phyloP scores from a whole-genome alignment of 768 basidiomycete species.

The Trametes cubensis region DNA sequence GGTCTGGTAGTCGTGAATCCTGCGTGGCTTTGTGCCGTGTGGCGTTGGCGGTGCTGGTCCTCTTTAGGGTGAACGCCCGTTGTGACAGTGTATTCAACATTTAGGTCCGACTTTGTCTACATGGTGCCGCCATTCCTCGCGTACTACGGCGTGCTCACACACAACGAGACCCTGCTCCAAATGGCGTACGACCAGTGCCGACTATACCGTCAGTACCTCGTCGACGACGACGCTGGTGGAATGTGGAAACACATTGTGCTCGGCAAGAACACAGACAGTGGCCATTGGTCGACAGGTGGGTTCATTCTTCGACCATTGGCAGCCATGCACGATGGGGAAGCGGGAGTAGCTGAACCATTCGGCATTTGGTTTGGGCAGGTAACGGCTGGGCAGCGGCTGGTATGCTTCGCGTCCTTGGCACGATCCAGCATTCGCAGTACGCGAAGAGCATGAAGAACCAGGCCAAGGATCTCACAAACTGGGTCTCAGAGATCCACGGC shows the following conservation, averaged over 20 bases:
- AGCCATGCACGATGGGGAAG: neutral
- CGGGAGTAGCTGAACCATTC: neutral
- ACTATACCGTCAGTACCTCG: constrained; percentile 70
- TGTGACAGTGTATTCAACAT: constrained; percentile 3
- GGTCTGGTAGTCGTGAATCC: no score
- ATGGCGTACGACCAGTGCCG: constrained; percentile 62
- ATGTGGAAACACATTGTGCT: constrained; percentile 79
- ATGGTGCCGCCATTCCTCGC: constrained; percentile 90
- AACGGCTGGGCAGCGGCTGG: constrained; percentile 91
- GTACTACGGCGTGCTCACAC: constrained; percentile 70
- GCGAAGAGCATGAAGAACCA: constrained; percentile 50
- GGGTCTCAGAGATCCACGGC: constrained; percentile 74
- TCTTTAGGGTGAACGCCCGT: neutral
- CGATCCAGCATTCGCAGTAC: constrained; percentile 66
- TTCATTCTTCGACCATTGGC: neutral
- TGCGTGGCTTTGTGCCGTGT: no score
- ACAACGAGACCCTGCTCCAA: constrained; percentile 58
- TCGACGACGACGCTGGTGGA: constrained; percentile 49
- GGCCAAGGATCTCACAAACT: constrained; percentile 59
- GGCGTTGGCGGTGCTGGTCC: neutral
- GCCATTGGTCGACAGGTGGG: constrained; percentile 81
- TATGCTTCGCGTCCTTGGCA: constrained; percentile 80
- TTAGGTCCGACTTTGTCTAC: constrained; percentile 78
- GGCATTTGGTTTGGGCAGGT: constrained; percentile 43
- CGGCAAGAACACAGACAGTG: constrained; percentile 57